Evolutionary conservation across 169 alveolate genomes (phyloP), one percentile per base, ranked within the genome.

Genomic region (Babesia caballi): DNA sequence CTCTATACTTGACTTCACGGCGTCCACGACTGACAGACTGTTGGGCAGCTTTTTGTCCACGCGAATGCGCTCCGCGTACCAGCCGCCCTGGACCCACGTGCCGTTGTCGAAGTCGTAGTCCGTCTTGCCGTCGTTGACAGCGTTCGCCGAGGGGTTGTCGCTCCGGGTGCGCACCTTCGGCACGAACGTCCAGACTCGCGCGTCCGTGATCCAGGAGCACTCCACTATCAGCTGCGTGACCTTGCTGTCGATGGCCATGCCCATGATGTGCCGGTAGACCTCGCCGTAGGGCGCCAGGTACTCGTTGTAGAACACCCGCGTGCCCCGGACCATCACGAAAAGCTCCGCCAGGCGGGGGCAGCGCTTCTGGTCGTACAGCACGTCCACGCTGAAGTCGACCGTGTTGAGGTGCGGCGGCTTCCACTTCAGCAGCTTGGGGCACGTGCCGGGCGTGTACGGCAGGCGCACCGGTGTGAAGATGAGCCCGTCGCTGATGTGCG

Each of bases 361-460:
- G 67, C 82, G 74, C 17, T 56, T 40, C 21, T 73, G 61, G 50
- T 88, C 91, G 66, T 83, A 88, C 28, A 88, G 30, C n/a, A 87
- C 88, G 42, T 89, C 94, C 0, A 90, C 82, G 9, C 93, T 77
- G 67, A 95, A 95, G 61, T 96, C 97, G 2, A 95, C 87, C 2
- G 99, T 92, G 53, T 96, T 96, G 59, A 95, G 85, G 42, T 95
- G 94, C 28, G 96, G 93, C 1, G 99, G 99, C 68, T 96, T 96
- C 98, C 99, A 96, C 83, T 96, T 96, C 30, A 96, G 82, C 17
- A 96, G 90, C 49, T 93, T 85, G 23, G 82, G 81, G 67, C 97
- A 94, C n/a, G 98, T 95, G 25, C 99, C 99, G 8, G 98, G 96
- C 41, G 88, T 61, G 68, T 96, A 96, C 8, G 97, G 96, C 47